phyloP scores from a whole-genome alignment of 371 early-diverging fungal species.

The Circinella umbellata region DNA sequence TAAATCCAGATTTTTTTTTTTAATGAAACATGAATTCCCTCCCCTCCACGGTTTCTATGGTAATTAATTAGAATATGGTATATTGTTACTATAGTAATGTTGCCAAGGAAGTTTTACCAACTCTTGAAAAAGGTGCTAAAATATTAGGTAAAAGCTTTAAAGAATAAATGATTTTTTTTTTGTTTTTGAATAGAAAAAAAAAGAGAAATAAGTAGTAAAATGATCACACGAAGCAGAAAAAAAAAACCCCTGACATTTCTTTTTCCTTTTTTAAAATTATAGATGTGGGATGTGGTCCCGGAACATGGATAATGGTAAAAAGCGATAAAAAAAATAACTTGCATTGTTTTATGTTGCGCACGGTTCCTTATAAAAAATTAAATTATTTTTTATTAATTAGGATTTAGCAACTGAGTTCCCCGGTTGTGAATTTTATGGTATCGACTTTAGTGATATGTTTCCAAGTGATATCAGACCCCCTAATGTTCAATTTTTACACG shows the following conservation, averaged over 20 bases:
- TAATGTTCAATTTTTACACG: conserved; percentile 49
- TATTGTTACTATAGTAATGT: conserved; percentile 6
- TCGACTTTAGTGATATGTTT: conserved; percentile 62
- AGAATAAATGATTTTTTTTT: too few species aligned
- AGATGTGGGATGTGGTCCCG: conserved; percentile 31
- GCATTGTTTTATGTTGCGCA: neutral
- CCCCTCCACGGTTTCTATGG: neutral
- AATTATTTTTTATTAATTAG: conserved; percentile 10
- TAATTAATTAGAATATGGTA: too few species aligned
- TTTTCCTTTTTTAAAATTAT: neutral
- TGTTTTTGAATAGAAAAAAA: too few species aligned
- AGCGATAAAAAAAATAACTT: neutral
- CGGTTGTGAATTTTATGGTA: conserved; percentile 54
- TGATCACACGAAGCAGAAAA: too few species aligned
- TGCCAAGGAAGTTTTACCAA: conserved; percentile 12
- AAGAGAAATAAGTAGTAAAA: too few species aligned
- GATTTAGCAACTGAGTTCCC: conserved; percentile 57
- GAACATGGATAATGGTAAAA: conserved; percentile 13
- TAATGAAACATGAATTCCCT: too few species aligned
- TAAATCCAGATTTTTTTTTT: too few species aligned
- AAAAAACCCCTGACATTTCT: neutral
- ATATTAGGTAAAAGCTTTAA: conserved; percentile 11
- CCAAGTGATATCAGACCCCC: conserved; percentile 51
- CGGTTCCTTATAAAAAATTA: neutral
- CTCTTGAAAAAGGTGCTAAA: conserved; percentile 17